These are phyloP conservation scores for Nemania sp. DNA, from an alignment of 2,329 filamentous ascomycete genomes.

Conservation along the genomic window DNA sequence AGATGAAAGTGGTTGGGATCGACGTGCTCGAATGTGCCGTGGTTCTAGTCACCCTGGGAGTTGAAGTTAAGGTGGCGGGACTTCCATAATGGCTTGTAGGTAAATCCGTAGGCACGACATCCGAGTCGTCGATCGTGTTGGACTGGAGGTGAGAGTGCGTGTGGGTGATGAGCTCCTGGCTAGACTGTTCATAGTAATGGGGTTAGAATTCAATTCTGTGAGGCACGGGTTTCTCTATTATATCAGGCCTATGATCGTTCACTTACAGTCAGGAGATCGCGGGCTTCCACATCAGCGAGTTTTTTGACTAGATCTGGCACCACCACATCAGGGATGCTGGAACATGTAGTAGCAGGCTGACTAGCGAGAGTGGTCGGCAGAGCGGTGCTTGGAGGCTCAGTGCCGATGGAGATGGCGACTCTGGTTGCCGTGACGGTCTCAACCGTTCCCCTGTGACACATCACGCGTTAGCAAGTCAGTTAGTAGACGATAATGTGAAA, in stretches of 20 bases:
- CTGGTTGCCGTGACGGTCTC: constrained; percentile 13
- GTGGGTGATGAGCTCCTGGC: not conserved
- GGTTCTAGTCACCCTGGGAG: not conserved
- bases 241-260: not conserved
- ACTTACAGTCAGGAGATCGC: not conserved
- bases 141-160: constrained; percentile 11
- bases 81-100: not conserved
- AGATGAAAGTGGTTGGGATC: not conserved
- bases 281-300: not conserved
- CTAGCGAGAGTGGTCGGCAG: not conserved
- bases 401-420: constrained; percentile 19
- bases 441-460: constrained; percentile 7
- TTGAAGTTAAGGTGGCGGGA: not conserved
- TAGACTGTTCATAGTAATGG: not conserved
- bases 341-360: not conserved
- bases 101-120: constrained; percentile 6
- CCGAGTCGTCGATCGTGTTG: constrained; percentile 8
- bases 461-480: not conserved
- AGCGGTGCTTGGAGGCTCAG: not conserved
- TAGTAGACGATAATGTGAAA: not conserved
- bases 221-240: not conserved
- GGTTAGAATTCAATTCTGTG: not conserved
- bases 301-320: too few species aligned
- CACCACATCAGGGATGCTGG: not conserved
- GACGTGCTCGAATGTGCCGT: not conserved